These are phyloP conservation scores for Aspergillus transmontanensis DNA, from an alignment of 2,329 filamentous ascomycete genomes.

Conservation along the genomic window DNA sequence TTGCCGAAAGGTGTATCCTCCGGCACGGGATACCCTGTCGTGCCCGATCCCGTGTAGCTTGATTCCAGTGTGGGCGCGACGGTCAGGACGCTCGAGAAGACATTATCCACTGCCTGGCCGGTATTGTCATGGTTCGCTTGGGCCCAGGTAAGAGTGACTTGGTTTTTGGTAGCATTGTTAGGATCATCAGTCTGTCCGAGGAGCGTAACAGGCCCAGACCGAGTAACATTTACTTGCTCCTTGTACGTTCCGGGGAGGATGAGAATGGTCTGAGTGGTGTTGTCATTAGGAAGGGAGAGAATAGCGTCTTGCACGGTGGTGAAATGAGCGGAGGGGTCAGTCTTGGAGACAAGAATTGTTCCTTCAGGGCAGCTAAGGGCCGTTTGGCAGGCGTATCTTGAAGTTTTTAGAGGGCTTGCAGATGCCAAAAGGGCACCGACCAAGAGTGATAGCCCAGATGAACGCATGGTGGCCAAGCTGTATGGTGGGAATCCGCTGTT, in stretches of 20 bases:
- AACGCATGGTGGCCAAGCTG: background rate
- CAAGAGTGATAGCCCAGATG: slow-evolving; percentile 10
- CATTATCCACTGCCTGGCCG: slow-evolving; percentile 56
- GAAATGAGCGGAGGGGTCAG: slow-evolving; percentile 26
- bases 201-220: slow-evolving; percentile 61
- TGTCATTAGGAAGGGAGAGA: slow-evolving; percentile 49
- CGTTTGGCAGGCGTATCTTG: slow-evolving; percentile 29
- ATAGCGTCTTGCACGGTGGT: slow-evolving; percentile 53
- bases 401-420: slow-evolving; percentile 4
- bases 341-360: slow-evolving; percentile 32
- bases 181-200: slow-evolving; percentile 59
- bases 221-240: slow-evolving; percentile 68
- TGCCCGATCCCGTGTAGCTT: slow-evolving; percentile 62
- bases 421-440: slow-evolving; percentile 11
- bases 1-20: slow-evolving; percentile 65
- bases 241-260: slow-evolving; percentile 63
- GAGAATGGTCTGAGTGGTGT: slow-evolving; percentile 56
- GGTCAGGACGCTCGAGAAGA: slow-evolving; percentile 63
- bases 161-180: slow-evolving; percentile 50
- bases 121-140: slow-evolving; percentile 54
- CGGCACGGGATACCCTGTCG: slow-evolving; percentile 64
- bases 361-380: slow-evolving; percentile 29
- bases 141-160: slow-evolving; percentile 62
- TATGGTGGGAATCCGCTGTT: background rate
- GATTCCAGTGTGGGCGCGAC: slow-evolving; percentile 66